phyloP scores from a whole-genome alignment of 1,139 yeast species.

The Entelexis sorbosivorans region DNA sequence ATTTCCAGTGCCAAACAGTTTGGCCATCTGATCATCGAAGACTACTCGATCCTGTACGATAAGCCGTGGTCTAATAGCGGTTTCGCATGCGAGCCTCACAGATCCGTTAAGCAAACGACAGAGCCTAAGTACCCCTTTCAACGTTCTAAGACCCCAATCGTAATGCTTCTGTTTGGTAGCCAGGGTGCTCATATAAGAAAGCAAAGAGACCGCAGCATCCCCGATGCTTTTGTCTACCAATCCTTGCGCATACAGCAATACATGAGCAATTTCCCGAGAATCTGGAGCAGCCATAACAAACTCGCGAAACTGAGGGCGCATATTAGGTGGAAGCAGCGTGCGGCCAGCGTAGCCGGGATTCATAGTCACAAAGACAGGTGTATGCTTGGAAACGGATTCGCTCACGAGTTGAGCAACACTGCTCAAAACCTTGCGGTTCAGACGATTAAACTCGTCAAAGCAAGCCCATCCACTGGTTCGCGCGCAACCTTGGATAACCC shows the following conservation, averaged over 20 bases:
- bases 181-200: conserved; percentile 34
- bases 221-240: conserved; percentile 41
- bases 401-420: conserved; percentile 81
- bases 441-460: conserved; percentile 87
- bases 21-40: not conserved
- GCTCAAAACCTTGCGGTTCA: conserved; percentile 60
- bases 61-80: conserved; percentile 57
- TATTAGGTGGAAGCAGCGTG: conserved; percentile 70
- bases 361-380: conserved; percentile 77
- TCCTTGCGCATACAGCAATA: conserved; percentile 62
- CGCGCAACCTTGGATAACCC: conserved; percentile 73
- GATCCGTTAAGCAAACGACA: conserved; percentile 42
- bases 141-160: conserved; percentile 79
- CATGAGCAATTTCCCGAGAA: conserved; percentile 55
- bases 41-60: conserved; percentile 40
- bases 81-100: conserved; percentile 45
- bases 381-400: conserved; percentile 41
- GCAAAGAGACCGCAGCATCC: conserved; percentile 44
- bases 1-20: not conserved
- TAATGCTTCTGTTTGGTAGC: conserved; percentile 56
- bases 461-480: conserved; percentile 92
- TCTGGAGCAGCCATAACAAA: conserved; percentile 73
- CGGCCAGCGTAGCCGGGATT: conserved; percentile 87
- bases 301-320: conserved; percentile 66
- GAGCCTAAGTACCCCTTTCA: conserved; percentile 52